Conservation (phyloP, 164 flowering plant species). For the Macadamia integrifolia region DNA sequence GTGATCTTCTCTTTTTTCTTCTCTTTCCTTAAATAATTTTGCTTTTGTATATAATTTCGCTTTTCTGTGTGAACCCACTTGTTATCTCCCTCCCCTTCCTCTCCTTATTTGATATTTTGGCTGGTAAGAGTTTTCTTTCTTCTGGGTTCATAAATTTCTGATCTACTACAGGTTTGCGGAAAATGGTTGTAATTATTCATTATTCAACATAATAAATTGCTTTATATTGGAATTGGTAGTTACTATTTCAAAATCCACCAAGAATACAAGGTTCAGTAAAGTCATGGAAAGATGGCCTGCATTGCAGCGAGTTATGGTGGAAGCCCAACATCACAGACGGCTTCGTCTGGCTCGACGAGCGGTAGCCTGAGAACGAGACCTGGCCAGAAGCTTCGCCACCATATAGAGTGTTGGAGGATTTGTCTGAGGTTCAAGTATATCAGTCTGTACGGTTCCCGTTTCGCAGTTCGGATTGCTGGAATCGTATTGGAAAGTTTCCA, state of each 20-base stretch:
- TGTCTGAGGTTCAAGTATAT: conserved; percentile 34
- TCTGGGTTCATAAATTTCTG: not conserved
- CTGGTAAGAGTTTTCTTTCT: not conserved
- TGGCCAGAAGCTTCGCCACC: conserved; percentile 26
- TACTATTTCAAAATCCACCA: not conserved
- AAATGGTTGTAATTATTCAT: too few species aligned
- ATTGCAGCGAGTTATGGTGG: conserved; percentile 57
- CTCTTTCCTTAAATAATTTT: not conserved
- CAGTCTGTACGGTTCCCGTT: conserved; percentile 30
- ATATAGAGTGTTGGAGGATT: conserved; percentile 42
- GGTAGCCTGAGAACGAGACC: conserved; percentile 12
- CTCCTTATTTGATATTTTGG: not conserved
- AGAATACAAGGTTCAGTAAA: not conserved
- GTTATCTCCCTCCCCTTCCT: not conserved
- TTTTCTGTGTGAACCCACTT: not conserved
- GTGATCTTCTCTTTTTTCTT: conserved; percentile 24
- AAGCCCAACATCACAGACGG: conserved; percentile 42
- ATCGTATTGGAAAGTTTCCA: conserved; percentile 52
- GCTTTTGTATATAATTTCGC: not conserved
- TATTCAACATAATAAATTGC: too few species aligned
- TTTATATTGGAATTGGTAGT: not conserved
- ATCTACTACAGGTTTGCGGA: too few species aligned
- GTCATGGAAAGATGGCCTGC: conserved; percentile 46
- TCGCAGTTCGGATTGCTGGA: conserved; percentile 70
- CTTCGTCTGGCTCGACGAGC: conserved; percentile 48